These are phyloP conservation scores for Clavispora asparagi DNA, from an alignment of 805 yeast species.

Conservation along the genomic window DNA sequence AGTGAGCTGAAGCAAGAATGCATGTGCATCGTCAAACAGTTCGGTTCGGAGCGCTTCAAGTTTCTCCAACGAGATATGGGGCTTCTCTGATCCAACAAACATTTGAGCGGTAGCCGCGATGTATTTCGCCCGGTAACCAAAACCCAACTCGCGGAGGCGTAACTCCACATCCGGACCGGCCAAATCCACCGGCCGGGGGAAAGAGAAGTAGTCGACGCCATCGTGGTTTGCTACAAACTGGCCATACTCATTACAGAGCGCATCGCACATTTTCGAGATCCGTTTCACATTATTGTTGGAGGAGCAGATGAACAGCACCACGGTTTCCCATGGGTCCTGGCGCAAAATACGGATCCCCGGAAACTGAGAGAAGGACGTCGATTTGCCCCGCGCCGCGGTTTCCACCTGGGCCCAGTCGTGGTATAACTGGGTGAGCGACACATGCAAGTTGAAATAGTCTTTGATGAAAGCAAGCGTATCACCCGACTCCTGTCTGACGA, in stretches of 20 bases:
- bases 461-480: constrained; percentile 39
- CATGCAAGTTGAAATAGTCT: constrained; percentile 68
- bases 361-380: constrained; percentile 34
- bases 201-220: constrained; percentile 57
- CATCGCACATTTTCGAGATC: constrained; percentile 88
- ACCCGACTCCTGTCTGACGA: constrained; percentile 16
- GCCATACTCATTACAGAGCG: constrained; percentile 69
- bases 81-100: constrained; percentile 38
- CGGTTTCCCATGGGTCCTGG: constrained; percentile 97
- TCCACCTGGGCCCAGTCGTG: constrained; percentile 59
- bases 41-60: constrained; percentile 41
- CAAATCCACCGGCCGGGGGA: constrained; percentile 64
- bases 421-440: constrained; percentile 51
- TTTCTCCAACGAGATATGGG: constrained; percentile 28
- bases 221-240: constrained; percentile 45
- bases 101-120: constrained; percentile 70
- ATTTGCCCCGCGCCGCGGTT: constrained; percentile 34
- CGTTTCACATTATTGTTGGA: constrained; percentile 94
- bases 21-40: constrained; percentile 50
- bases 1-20: constrained; percentile 54
- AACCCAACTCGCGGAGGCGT: constrained; percentile 48
- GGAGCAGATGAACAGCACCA: constrained; percentile 86
- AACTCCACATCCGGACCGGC: constrained; percentile 29
- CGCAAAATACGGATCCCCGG: constrained; percentile 78
- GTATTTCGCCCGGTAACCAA: constrained; percentile 91